Evolutionary conservation across 164 flowering plant species (phyloP).

Genomic region (Vitis labrusca): DNA sequence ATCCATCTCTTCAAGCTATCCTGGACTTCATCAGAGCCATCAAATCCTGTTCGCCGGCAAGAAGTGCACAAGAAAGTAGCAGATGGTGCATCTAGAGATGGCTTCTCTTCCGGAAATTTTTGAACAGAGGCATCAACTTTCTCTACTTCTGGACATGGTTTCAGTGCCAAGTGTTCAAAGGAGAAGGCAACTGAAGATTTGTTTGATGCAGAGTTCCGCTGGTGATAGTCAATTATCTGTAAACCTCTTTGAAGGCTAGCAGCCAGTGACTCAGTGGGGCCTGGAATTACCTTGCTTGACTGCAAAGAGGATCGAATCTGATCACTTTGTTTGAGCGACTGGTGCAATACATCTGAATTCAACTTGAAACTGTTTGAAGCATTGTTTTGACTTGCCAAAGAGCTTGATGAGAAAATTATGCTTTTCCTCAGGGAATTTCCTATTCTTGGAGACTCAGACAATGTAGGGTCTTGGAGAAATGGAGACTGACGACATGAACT

Average conservation of each 20-base stretch:
- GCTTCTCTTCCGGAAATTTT: constrained; percentile 31
- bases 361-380: constrained; percentile 32
- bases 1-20: constrained; percentile 53
- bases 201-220: constrained; percentile 46
- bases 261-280: constrained; percentile 83
- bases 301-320: constrained; percentile 54
- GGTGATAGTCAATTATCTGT: constrained; percentile 83
- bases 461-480: constrained; percentile 61
- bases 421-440: constrained; percentile 49
- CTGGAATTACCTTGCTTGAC: constrained; percentile 56
- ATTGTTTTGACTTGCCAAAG: constrained; percentile 26
- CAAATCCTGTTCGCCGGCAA: constrained; percentile 39
- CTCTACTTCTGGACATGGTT: constrained; percentile 49
- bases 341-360: constrained; percentile 27
- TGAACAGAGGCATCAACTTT: constrained; percentile 51
- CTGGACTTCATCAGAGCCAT: constrained; percentile 32
- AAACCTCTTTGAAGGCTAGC: constrained; percentile 93
- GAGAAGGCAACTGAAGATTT: constrained; percentile 69
- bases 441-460: constrained; percentile 91
- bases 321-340: constrained; percentile 49
- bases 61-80: constrained; percentile 52
- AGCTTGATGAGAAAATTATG: constrained; percentile 27
- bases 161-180: constrained; percentile 68
- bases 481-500: constrained; percentile 31
- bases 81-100: constrained; percentile 21